Evolutionary conservation across 805 yeast species (phyloP).

Genomic region (Metschnikowia cerradonensis): DNA sequence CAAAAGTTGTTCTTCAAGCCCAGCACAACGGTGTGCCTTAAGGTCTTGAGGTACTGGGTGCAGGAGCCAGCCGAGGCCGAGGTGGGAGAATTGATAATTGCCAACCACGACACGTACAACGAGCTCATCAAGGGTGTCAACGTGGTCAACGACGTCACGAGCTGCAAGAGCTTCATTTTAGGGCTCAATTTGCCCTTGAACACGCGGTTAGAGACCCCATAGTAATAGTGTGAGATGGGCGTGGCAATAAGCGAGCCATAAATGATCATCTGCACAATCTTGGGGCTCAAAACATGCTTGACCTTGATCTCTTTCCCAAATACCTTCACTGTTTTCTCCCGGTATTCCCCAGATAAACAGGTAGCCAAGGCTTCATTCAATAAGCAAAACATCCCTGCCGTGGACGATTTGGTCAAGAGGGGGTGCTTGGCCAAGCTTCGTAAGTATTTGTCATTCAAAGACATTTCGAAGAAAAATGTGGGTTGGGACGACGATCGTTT

Average conservation of each 20-base stretch:
- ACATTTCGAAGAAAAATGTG: slow-evolving; percentile 6
- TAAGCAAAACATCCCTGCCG: slow-evolving; percentile 52
- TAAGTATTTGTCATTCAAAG: slow-evolving; percentile 33
- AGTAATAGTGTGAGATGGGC: slow-evolving; percentile 56
- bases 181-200: slow-evolving; percentile 39
- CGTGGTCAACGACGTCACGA: slow-evolving; percentile 48
- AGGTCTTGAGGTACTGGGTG: slow-evolving; percentile 17
- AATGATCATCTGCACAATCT: slow-evolving; percentile 50
- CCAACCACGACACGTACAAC: slow-evolving; percentile 48
- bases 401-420: slow-evolving; percentile 53
- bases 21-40: slow-evolving; percentile 19
- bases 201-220: slow-evolving; percentile 41
- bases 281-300: slow-evolving; percentile 41
- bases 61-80: slow-evolving; percentile 5
- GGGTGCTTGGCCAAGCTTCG: slow-evolving; percentile 45
- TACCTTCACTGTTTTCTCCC: slow-evolving; percentile 15
- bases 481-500: neutral
- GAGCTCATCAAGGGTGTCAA: slow-evolving; percentile 53
- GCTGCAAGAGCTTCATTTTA: slow-evolving; percentile 44
- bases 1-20: slow-evolving; percentile 43
- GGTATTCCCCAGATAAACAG: slow-evolving; percentile 43
- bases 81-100: slow-evolving; percentile 43
- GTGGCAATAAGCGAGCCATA: slow-evolving; percentile 54
- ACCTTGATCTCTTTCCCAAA: slow-evolving; percentile 20
- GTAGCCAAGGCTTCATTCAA: slow-evolving; percentile 59